Evolutionary conservation across 2,329 filamentous ascomycete genomes (phyloP).

Genomic region (Colletotrichum euphorbiae): DNA sequence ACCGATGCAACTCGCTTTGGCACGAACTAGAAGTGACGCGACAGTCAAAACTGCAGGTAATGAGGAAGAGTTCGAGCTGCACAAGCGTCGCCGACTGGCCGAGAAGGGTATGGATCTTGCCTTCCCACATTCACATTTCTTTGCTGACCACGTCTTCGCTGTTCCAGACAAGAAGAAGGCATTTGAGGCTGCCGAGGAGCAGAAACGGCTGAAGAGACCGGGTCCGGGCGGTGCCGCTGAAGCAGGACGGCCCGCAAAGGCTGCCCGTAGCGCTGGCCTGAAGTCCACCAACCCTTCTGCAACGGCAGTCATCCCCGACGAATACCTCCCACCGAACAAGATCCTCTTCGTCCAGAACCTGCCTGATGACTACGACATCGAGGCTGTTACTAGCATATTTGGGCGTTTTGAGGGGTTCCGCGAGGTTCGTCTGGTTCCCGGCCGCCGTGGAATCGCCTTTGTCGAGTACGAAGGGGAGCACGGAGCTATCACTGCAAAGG

Average conservation of each 20-base stretch:
- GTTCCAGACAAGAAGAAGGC: conserved; percentile 79
- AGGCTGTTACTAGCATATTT: conserved; percentile 84
- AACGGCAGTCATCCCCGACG: conserved; percentile 87
- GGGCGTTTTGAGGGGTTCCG: conserved; percentile 92
- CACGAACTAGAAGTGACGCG: conserved; percentile 86
- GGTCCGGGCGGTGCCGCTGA: conserved; percentile 55
- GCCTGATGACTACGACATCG: conserved; percentile 86
- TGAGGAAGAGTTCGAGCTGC: conserved; percentile 84
- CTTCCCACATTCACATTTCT: not conserved
- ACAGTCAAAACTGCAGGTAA: conserved; percentile 81
- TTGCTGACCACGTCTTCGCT: not conserved
- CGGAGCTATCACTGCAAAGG: conserved; percentile 92
- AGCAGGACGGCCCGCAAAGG: conserved; percentile 73
- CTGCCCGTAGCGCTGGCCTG: conserved; percentile 77
- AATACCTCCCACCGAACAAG: conserved; percentile 97
- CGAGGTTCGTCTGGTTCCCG: conserved; percentile 90
- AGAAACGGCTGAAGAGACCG: conserved; percentile 79
- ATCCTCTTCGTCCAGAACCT: conserved; percentile 94
- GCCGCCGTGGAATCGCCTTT: conserved; percentile 89
- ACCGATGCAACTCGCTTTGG: conserved; percentile 86
- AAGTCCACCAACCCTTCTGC: conserved; percentile 78
- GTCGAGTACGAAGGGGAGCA: conserved; percentile 94
- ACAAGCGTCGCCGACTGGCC: conserved; percentile 85
- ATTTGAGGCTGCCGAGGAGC: conserved; percentile 80
- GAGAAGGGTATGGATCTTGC: conserved; percentile 78